Percentiles rank a stretch among this genome's conserved stretches.
Conservation (phyloP, 2,329 filamentous ascomycete genomes). For the Cytospora schulzeri region DNA sequence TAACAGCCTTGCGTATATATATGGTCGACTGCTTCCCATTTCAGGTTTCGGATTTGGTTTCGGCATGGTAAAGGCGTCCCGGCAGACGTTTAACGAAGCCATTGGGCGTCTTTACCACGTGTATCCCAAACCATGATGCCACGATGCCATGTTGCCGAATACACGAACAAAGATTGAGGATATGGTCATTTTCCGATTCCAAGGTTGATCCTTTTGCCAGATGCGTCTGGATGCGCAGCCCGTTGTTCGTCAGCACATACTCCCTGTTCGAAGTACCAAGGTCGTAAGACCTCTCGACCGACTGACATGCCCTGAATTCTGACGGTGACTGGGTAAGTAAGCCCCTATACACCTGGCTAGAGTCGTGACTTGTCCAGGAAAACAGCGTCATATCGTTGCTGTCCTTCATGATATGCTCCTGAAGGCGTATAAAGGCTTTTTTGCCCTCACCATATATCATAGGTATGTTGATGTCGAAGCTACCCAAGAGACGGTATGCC, state of each 20-base stretch:
- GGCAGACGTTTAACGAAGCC: background rate
- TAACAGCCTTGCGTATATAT: background rate
- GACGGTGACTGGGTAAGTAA: background rate
- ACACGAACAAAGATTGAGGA: background rate
- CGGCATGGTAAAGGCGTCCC: background rate
- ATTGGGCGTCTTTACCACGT: background rate
- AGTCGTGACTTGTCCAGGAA: slow-evolving; percentile 18
- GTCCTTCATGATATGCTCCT: slow-evolving; percentile 33
- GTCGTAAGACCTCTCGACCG: background rate
- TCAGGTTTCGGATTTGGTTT: background rate
- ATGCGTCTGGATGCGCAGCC: background rate
- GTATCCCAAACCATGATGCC: background rate
- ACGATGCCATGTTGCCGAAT: too few species aligned
- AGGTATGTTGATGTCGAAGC: slow-evolving; percentile 36
- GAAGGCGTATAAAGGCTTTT: slow-evolving; percentile 32
- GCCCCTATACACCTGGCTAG: background rate
- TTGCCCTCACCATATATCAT: slow-evolving; percentile 36
- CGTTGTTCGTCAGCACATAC: background rate
- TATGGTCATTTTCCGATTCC: background rate
- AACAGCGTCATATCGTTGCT: slow-evolving; percentile 28
- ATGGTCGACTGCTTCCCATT: background rate
- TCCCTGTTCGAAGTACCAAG: background rate
- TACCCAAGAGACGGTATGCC: slow-evolving; percentile 31
- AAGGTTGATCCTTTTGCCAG: background rate
- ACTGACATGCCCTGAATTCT: background rate